Base-by-base conservation (phyloP, 805 yeast genomes). In the Lachancea sp. region DNA sequence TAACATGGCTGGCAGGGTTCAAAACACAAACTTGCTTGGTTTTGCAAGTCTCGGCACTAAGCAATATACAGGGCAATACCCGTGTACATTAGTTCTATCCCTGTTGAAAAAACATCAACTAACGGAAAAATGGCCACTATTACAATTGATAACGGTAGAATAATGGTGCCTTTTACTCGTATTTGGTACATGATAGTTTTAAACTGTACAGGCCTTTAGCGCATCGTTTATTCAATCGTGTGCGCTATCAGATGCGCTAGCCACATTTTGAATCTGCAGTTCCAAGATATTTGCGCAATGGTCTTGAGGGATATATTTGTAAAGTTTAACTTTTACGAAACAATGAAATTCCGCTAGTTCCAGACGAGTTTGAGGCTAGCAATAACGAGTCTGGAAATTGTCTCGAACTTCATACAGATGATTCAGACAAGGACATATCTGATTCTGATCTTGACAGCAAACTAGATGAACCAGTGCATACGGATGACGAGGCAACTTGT, bases 81-180 rank as follows among this genome's bases (percentile, higher is more conserved):
- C 40, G 11, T 25, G 21, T n/a, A 19, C 18, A 7, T 16, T 22
- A 13, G 24, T 35, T 23, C 11, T 7, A 26, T 5, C 13, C 17
- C 31, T 34, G 16, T 40, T 43, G 28, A 15, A 25, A 22, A 30
- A 26, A 23, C 24, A 34, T 16, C 22, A 43, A 2, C 43, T 43
- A 18, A 37, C 34, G 26, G 40, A 35, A 40, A 34, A 30, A 34
- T 40, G 13, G 43, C 41, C 19, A 40, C 35, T 20, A 39, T 43
- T 17, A 43, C 40, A 12, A 29, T 29, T 34, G 33, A 34, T 34
- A 34, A 31, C 34, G 38, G 37, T 25, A 11, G 21, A 29, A 31
- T 15, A 34, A 34, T 21, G 28, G 12, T 16, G 16, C 24, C 15
- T 5, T 38, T 8, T 31, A 12, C 32, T 21, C 9, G 15, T 15